Conservation (phyloP, 805 yeast genomes). For the Pichia sporocuriosa region DNA sequence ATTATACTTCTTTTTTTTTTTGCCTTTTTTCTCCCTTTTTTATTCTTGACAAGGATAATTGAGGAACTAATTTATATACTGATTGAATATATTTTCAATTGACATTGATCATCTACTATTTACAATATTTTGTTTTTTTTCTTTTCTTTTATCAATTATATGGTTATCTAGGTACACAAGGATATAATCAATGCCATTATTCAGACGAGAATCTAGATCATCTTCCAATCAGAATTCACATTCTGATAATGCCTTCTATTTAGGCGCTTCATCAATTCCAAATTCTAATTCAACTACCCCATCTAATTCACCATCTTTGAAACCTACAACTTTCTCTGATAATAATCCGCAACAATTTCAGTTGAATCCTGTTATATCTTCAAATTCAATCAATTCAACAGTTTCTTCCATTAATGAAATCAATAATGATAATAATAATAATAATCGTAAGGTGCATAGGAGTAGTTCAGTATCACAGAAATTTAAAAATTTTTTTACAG, state of each 20-base stretch:
- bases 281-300: neutral
- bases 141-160: too few relatives aligned
- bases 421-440: neutral
- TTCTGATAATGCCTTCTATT: neutral
- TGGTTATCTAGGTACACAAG: too few relatives aligned
- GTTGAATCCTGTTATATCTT: neutral
- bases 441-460: constrained; percentile 11
- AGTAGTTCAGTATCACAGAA: constrained; percentile 27
- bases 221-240: neutral
- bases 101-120: too few relatives aligned
- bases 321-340: neutral
- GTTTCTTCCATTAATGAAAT: neutral
- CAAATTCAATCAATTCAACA: neutral
- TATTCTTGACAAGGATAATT: too few relatives aligned
- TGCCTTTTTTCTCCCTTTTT: too few relatives aligned
- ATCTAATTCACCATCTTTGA: neutral
- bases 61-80: too few relatives aligned
- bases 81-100: too few relatives aligned
- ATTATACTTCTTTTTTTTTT: too few relatives aligned
- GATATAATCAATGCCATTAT: constrained; percentile 13
- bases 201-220: constrained; percentile 10
- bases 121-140: too few relatives aligned
- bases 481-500: constrained; percentile 25
- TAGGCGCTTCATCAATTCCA: neutral
- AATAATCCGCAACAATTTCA: neutral